Evolutionary conservation across 176 grass and related monocot genomes (phyloP), one percentile per base, ranked within the genome.

Genomic region (Poa annua): DNA sequence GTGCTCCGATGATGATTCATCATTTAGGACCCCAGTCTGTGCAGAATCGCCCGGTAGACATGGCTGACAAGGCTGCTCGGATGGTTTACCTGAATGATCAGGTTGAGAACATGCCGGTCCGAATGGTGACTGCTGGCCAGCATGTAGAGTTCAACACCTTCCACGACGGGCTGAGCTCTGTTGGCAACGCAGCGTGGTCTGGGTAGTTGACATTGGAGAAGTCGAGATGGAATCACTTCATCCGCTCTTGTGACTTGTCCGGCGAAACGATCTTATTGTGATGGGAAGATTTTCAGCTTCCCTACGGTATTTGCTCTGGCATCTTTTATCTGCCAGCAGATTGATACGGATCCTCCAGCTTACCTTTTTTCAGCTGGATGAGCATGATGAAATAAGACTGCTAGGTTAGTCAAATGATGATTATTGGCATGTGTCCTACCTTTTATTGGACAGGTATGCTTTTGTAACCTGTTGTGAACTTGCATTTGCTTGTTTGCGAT

Each of bases 21-120:
- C 92, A 94, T 75, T 34, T 91, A 42, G 79, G 88, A 57, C 59
- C 87, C 0, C 92, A 91, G 51, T 17, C 78, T 26, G 25, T 94
- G 56, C 89, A 86, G 41, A 89, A 87, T 77, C 91, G 87, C 17
- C 91, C 87, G 0, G 85, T 82, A 16, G 93, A 94, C 33, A 88
- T 94, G 57, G 76, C 86, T 3, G 96, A 99, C 64, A 94, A 92
- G 77, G 91, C 81, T 80, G 91, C 87, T 64, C 68, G 83, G 5
- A 96, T 99, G 93, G 91, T 91, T 70, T 96, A 96, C 78, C 71
- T 80, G 25, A 96, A 87, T 53, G 89, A 99, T 80, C 91, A 88
- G 32, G 89, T 66, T 16, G 61, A 71, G 8, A 88, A 75, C 79
- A 73, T 88, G 86, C 85, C 74, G 2, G 53, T 91, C 34, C 83